Percentiles rank a stretch among this genome's conserved stretches.
Evolutionary conservation across 441 rosid genomes (phyloP).

Genomic region (Arabidopsis lyrata): DNA sequence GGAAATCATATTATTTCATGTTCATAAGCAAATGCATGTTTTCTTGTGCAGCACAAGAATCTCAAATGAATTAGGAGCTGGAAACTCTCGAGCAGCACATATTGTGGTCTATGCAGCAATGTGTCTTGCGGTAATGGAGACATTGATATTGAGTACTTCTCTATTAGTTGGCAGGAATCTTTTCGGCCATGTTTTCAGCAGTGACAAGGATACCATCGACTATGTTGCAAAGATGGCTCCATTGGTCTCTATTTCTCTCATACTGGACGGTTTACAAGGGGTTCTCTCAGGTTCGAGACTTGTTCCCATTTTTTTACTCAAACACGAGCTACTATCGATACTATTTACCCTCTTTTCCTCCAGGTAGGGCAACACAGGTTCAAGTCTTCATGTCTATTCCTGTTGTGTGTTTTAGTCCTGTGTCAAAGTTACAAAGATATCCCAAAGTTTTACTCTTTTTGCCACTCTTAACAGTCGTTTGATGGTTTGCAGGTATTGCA

Average conservation of each 20-base stretch:
- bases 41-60: conserved; percentile 68
- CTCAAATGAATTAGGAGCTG: conserved; percentile 87
- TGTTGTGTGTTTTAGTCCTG: background rate
- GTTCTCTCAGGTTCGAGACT: conserved; percentile 64
- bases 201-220: conserved; percentile 63
- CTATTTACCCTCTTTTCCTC: background rate
- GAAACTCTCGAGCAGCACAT: conserved; percentile 59
- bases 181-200: conserved; percentile 71
- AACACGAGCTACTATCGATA: background rate
- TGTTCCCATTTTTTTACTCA: conserved; percentile 5
- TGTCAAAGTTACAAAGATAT: conserved; percentile 13
- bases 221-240: conserved; percentile 75
- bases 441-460: conserved; percentile 18
- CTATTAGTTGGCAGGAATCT: conserved; percentile 51
- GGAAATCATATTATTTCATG: conserved; percentile 14
- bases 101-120: conserved; percentile 53
- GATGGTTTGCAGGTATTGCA: conserved; percentile 53
- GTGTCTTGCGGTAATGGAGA: conserved; percentile 48
- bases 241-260: conserved; percentile 58
- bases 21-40: background rate
- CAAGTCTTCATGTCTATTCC: background rate
- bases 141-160: conserved; percentile 45
- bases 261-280: conserved; percentile 62
- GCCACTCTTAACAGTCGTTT: background rate
- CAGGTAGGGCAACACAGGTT: background rate